These are phyloP conservation scores for Amaranthus tricolor DNA, from an alignment of 179 eudicot genomes.

Conservation along the genomic window DNA sequence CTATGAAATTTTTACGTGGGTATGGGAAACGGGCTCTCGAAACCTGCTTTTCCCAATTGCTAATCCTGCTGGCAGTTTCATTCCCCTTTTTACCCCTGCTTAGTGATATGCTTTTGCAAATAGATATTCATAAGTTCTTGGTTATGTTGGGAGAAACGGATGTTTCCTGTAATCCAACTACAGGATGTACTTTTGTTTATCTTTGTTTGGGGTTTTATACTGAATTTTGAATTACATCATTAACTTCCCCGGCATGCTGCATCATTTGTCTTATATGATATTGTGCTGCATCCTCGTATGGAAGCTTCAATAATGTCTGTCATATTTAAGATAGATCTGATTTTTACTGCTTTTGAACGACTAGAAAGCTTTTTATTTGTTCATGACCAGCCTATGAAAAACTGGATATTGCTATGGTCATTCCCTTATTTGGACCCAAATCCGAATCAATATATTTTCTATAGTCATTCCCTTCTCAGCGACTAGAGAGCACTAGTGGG, in stretches of 20 bases:
- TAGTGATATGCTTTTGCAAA: neutral
- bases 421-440: no score
- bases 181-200: neutral
- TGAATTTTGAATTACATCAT: neutral
- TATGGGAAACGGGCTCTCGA: no score
- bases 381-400: neutral
- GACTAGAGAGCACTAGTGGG: neutral
- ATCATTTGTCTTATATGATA: no score
- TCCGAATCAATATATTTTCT: neutral
- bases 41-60: no score
- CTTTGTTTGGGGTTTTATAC: neutral
- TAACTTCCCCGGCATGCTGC: neutral
- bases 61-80: no score
- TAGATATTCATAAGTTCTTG: neutral
- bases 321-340: neutral
- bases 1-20: no score
- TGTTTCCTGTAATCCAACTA: neutral
- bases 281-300: neutral
- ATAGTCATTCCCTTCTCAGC: neutral
- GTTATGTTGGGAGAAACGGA: neutral
- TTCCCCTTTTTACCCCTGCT: neutral
- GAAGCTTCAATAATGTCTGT: neutral
- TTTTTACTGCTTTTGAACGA: neutral
- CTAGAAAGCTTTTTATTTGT: neutral
- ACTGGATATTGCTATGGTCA: neutral